These are phyloP conservation scores for Posidonia oceanica DNA, from an alignment of 116 monocot genomes.

Conservation along the genomic window DNA sequence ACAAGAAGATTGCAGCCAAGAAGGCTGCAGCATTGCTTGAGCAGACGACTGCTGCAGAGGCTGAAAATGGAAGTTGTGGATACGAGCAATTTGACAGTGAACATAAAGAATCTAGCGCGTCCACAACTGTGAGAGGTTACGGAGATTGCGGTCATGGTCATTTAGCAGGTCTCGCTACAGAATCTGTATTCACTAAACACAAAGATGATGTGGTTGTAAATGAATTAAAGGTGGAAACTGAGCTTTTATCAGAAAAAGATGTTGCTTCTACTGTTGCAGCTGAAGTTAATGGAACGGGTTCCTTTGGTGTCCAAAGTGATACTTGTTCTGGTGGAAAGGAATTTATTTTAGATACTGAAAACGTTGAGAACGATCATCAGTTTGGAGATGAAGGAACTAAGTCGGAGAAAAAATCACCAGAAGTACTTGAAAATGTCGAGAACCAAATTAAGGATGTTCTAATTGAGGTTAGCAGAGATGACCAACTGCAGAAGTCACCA, in stretches of 20 bases:
- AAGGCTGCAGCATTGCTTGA: constrained; percentile 13
- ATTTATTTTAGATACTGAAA: neutral
- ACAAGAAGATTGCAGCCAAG: constrained; percentile 37
- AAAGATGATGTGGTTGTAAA: neutral
- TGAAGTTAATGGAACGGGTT: too few species aligned
- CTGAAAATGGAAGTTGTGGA: neutral
- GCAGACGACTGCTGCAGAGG: neutral
- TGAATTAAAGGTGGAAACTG: constrained; percentile 1
- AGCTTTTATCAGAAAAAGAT: neutral
- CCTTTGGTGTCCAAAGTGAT: too few species aligned
- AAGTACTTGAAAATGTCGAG: neutral
- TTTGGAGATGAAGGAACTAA: neutral
- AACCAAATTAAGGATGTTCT: neutral
- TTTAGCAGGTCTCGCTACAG: neutral
- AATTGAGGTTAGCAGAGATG: neutral
- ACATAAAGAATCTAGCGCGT: neutral
- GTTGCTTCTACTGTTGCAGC: neutral
- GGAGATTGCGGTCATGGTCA: neutral
- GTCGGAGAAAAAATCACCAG: neutral
- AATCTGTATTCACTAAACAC: neutral
- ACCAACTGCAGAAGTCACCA: constrained; percentile 3
- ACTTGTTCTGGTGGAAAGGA: neutral
- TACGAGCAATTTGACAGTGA: neutral
- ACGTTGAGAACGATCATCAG: neutral
- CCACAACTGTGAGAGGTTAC: too few species aligned